Percentiles rank a stretch among this genome's conserved stretches.
Evolutionary conservation across 139 green algal genomes (phyloP).

Genomic region (Coelastrella sp.): DNA sequence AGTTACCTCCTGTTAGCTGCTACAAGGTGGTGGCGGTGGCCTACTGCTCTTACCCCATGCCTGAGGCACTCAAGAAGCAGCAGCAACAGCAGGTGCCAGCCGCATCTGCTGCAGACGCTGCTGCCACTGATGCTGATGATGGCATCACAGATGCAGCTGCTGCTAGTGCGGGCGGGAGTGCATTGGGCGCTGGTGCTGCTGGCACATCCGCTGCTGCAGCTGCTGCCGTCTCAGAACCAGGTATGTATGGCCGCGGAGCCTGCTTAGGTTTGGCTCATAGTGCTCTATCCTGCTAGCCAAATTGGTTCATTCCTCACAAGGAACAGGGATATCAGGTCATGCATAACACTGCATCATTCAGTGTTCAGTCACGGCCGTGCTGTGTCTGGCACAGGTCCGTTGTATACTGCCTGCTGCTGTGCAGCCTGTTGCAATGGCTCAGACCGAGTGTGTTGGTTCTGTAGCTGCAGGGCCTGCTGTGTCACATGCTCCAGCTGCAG

Average conservation of each 20-base stretch:
- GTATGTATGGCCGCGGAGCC: not conserved
- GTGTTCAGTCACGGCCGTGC: too few species aligned
- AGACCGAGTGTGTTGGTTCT: too few species aligned
- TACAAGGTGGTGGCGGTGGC: constrained; percentile 59
- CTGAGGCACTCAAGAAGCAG: constrained; percentile 8
- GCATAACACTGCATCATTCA: too few species aligned
- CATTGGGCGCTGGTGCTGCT: not conserved
- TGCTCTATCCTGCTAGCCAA: too few species aligned
- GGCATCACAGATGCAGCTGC: not conserved
- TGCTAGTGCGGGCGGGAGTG: not conserved
- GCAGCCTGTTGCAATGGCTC: too few species aligned
- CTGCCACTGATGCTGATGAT: not conserved
- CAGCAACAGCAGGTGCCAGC: not conserved
- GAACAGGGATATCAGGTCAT: too few species aligned
- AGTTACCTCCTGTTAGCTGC: constrained; percentile 51
- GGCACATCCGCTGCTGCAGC: not conserved
- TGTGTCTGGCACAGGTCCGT: too few species aligned
- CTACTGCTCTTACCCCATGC: constrained; percentile 57
- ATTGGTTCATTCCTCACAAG: too few species aligned
- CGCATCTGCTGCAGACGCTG: not conserved
- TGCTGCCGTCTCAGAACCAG: not conserved
- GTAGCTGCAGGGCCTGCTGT: too few species aligned
- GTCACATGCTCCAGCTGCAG: not conserved
- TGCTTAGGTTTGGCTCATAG: too few species aligned
- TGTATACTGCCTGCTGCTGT: too few species aligned